These are phyloP conservation scores for Lagenaria siceraria DNA, from an alignment of 306 rosid genomes.

Conservation along the genomic window DNA sequence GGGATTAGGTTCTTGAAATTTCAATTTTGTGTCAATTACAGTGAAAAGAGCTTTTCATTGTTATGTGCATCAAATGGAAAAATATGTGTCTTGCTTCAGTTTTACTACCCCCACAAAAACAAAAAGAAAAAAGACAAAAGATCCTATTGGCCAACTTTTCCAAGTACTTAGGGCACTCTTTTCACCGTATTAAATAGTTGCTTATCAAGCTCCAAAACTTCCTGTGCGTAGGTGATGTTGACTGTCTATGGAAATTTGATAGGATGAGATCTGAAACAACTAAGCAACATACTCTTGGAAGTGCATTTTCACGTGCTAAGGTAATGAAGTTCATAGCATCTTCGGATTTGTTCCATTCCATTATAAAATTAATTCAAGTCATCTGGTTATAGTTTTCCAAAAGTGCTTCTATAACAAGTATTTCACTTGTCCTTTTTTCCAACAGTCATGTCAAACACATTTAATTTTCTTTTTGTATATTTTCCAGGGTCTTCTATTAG, in stretches of 20 bases:
- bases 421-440: not conserved
- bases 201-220: slow-evolving; percentile 15
- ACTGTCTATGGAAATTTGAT: slow-evolving; percentile 62
- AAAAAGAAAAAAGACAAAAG: too few species aligned
- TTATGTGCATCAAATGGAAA: not conserved
- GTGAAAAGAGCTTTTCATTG: not conserved
- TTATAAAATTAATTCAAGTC: not conserved
- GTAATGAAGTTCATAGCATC: slow-evolving; percentile 17
- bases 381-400: not conserved
- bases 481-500: slow-evolving; percentile 65
- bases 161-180: not conserved
- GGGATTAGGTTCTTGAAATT: not conserved
- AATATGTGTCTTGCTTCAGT: not conserved
- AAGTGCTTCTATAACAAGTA: not conserved
- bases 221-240: slow-evolving; percentile 46
- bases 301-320: slow-evolving; percentile 76
- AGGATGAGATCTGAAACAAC: slow-evolving; percentile 51
- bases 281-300: slow-evolving; percentile 57
- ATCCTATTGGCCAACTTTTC: not conserved
- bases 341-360: not conserved
- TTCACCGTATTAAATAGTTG: not conserved
- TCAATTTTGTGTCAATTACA: too few species aligned
- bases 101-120: not conserved
- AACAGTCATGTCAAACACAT: not conserved
- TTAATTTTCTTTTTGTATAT: not conserved